Evolutionary conservation across 345 rosid species (phyloP).

Genomic region (Linum trigynum): DNA sequence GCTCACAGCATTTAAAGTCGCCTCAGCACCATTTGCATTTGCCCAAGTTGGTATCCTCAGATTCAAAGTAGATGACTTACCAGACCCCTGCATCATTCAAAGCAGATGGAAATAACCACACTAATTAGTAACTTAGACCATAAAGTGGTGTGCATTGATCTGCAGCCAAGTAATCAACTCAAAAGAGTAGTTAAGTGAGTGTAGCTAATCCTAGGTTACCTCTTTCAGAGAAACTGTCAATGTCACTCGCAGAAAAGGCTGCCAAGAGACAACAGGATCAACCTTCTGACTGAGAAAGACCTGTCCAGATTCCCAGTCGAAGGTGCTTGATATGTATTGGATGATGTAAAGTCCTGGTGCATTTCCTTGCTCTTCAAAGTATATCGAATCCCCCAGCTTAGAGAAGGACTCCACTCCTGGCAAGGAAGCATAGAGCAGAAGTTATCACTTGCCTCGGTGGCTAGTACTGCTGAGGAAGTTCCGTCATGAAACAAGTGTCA

Average conservation of each 20-base stretch:
- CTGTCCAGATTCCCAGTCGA: slow-evolving; percentile 61
- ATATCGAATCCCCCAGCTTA: slow-evolving; percentile 89
- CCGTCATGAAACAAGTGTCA: not conserved
- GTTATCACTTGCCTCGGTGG: not conserved
- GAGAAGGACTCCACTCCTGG: slow-evolving; percentile 84
- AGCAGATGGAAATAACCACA: not conserved
- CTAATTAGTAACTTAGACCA: not conserved
- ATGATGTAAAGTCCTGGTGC: slow-evolving; percentile 62
- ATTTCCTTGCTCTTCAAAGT: slow-evolving; percentile 65
- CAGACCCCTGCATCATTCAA: slow-evolving; percentile 32
- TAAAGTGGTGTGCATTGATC: not conserved
- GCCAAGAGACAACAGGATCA: slow-evolving; percentile 53
- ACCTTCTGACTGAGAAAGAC: slow-evolving; percentile 48
- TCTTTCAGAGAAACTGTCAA: slow-evolving; percentile 34
- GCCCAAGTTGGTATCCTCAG: slow-evolving; percentile 76
- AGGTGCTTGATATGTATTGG: slow-evolving; percentile 69
- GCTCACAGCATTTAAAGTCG: slow-evolving; percentile 44
- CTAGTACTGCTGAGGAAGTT: not conserved
- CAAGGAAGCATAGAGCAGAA: not conserved
- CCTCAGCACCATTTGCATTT: slow-evolving; percentile 42
- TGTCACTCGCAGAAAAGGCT: slow-evolving; percentile 51
- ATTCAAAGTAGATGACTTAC: slow-evolving; percentile 48
- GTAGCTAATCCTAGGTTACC: slow-evolving; percentile 17
- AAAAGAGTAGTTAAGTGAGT: too few relatives aligned
- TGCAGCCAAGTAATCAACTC: too few relatives aligned